phyloP scores from a whole-genome alignment of 140 eudicot genomes.

The Anethum foeniculum region DNA sequence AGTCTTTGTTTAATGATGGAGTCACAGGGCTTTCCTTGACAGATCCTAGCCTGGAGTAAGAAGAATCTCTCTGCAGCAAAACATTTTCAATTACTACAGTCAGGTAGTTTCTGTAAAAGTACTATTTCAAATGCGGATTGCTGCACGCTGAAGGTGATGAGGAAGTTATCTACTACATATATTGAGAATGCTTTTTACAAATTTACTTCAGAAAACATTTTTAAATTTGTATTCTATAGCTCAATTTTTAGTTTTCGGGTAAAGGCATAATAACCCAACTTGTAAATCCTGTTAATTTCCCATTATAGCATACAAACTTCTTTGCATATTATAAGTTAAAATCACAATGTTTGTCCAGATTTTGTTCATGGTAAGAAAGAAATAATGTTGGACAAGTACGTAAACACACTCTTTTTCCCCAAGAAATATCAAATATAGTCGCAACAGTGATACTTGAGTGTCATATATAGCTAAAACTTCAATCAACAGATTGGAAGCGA shows the following conservation, averaged over 20 bases:
- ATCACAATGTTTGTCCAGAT: too few species aligned
- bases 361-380: too few species aligned
- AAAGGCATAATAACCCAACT: too few species aligned
- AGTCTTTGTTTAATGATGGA: slow-evolving; percentile 39
- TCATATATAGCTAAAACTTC: too few species aligned
- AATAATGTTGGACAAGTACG: too few species aligned
- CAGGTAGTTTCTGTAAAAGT: not conserved
- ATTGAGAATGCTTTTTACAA: not conserved
- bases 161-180: not conserved
- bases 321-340: not conserved
- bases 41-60: slow-evolving; percentile 59
- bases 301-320: not conserved
- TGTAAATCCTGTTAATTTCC: not conserved
- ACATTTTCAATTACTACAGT: not conserved
- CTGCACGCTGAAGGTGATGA: not conserved
- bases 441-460: too few species aligned
- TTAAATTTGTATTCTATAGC: not conserved
- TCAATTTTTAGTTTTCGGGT: too few species aligned
- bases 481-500: too few species aligned
- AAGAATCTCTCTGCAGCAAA: slow-evolving; percentile 56
- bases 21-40: slow-evolving; percentile 71
- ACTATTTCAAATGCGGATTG: not conserved
- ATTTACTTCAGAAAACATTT: not conserved
- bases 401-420: too few species aligned
- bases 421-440: too few species aligned